phyloP scores from a whole-genome alignment of 305 asterid species.

The Solanum hybrid region DNA sequence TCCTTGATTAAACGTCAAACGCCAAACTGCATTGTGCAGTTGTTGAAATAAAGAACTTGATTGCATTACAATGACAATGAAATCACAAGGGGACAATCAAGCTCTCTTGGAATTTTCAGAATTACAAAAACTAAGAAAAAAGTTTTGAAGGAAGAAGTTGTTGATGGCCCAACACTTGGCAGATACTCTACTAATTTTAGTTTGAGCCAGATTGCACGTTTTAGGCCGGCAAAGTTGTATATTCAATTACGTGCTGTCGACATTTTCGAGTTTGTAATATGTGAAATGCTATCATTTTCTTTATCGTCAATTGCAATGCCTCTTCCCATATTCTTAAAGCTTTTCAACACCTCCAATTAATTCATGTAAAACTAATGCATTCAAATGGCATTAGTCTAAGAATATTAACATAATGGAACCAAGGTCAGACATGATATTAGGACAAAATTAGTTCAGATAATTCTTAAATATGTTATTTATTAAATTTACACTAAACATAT shows the following conservation, averaged over 20 bases:
- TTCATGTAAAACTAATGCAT: neutral
- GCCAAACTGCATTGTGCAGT: neutral
- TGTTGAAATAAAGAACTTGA: neutral
- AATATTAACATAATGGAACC: too few species aligned
- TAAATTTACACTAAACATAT: neutral
- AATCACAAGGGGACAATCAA: slow-evolving; percentile 20
- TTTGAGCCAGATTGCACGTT: neutral
- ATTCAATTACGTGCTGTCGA: neutral
- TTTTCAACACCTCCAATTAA: neutral
- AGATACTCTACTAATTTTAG: slow-evolving; percentile 2
- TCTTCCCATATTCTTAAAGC: neutral
- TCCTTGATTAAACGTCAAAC: neutral
- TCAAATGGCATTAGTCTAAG: neutral
- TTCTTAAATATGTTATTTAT: too few species aligned
- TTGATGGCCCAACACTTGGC: slow-evolving; percentile 17
- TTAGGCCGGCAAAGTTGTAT: neutral
- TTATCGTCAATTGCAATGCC: neutral
- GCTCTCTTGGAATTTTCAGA: slow-evolving; percentile 28
- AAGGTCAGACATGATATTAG: too few species aligned
- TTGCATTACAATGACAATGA: neutral
- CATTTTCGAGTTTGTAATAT: neutral
- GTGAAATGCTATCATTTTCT: neutral
- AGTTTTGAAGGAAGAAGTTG: neutral
- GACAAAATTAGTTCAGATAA: too few species aligned
- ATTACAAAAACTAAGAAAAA: slow-evolving; percentile 1